Base-by-base conservation (phyloP, 2,329 filamentous ascomycete genomes). In the Paecilomyces fulvus region DNA sequence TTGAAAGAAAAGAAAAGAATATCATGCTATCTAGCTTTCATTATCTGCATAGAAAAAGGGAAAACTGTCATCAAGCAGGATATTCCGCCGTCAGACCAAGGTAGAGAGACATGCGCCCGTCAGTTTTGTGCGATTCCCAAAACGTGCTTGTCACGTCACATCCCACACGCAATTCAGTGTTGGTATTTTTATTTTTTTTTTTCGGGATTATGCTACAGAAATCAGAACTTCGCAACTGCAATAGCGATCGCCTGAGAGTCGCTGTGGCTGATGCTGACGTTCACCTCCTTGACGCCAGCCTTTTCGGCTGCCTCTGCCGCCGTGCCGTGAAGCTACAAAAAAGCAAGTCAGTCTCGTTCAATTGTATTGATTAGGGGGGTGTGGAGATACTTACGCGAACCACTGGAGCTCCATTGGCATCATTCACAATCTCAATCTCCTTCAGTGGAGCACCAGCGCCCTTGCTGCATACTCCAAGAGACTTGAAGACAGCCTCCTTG, bases 401-500 rank as follows among this genome's bases (percentile, higher is more conserved):
- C 62, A 83, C 80, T 9, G 94, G 94, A 37, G 87, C 91, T 57
- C 94, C 94, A 50, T 83, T 87, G 62, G 88, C 85, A 67, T 92
- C 87, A 66, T 86, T 87, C 60, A 84, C 74, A 65, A 99, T 92
- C 77, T 99, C 95, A 77, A 99, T 99, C 48, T 97, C 92, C 79
- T 87, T 94, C 75, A 99, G 75, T 14, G 90, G 81, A 58, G 94
- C 92, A 62, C 95, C 94, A 9, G 88, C 92, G 59, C 94, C 94
- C 75, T 89, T 86, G 74, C 92, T 88, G 64, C 82, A 77, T 11
- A 97, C 92, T 63, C 92, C 91, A 12, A 99, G 80, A 37, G 90
- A 91, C 83, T 99, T 99, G 82, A 99, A 99, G 0, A 99, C 92
- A 28, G 94, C 94, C 54, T 99, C 94, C 79, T 99, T 99, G 33